Base-by-base conservation (phyloP, 306 rosid species). In the Vigna nakashimae region DNA sequence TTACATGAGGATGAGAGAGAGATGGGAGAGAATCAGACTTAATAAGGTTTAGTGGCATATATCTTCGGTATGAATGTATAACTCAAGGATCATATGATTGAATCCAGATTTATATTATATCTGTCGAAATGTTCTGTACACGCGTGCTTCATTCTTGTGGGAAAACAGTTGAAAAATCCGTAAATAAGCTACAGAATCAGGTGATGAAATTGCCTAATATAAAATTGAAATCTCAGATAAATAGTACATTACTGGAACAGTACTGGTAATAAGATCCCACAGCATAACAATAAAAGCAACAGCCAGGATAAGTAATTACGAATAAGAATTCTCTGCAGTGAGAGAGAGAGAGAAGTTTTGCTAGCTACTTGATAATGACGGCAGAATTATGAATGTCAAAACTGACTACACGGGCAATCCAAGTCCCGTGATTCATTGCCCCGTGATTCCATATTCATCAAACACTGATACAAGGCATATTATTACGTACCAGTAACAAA, bases 11-110 rank as follows among this genome's bases (percentile, higher is more conserved):
- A 43, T 52, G 9, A 53, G 71, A 6, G 71, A 13, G 71, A 13
- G 42, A 56, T 18, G 38, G 50, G 49, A 50, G 12, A 51, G 63
- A 38, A 74, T 68, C 45, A 46, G 63, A 60, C 59, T 60, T 60
- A 36, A 49, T 65, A 48, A 49, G 66, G 65, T 57, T 32, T 73
- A n/a, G 45, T 48, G 49, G 14, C 13, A 43, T 9, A 16, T 36
- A 64, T n/a, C 69, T 64, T 16, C 9, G 28, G 28, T 8, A 12
- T 28, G 6, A 12, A 17, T 6, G 15, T 28, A 13, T 58, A 59
- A 59, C 38, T 26, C 40, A 16, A 40, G 43, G 17, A 36, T 28
- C 38, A 8, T 13, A 18, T 49, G 49, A 50, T 75, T 45, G 30
- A 36, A 14, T 66, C 65, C 30, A 38, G 71, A 34, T 55, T 50